Conservation (phyloP, 2,329 filamentous ascomycete species). For the Thermoascus crustaceus region DNA sequence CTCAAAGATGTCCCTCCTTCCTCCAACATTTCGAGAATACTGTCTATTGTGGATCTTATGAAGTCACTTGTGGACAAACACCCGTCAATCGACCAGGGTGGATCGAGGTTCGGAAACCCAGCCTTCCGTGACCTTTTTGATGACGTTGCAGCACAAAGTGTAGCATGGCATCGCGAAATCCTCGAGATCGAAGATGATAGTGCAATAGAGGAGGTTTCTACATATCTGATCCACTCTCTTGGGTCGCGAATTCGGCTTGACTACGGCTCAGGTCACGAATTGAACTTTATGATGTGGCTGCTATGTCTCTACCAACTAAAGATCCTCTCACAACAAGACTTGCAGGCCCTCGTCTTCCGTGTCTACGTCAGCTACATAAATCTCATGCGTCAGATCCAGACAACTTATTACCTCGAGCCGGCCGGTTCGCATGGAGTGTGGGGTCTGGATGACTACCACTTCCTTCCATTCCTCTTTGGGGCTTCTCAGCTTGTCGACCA, state of each 20-base stretch:
- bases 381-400: slow-evolving; percentile 81
- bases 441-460: slow-evolving; percentile 96
- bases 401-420: slow-evolving; percentile 91
- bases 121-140: slow-evolving; percentile 75
- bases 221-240: slow-evolving; percentile 75
- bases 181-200: slow-evolving; percentile 30
- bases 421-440: slow-evolving; percentile 96
- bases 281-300: slow-evolving; percentile 95
- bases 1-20: slow-evolving; percentile 38
- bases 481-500: slow-evolving; percentile 84
- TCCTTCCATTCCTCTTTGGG: slow-evolving; percentile 90
- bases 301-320: slow-evolving; percentile 81
- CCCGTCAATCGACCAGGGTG: slow-evolving; percentile 76
- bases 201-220: slow-evolving; percentile 62
- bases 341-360: slow-evolving; percentile 63
- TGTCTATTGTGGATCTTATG: slow-evolving; percentile 62
- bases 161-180: slow-evolving; percentile 34
- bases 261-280: slow-evolving; percentile 93
- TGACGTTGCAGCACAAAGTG: slow-evolving; percentile 32
- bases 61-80: slow-evolving; percentile 58
- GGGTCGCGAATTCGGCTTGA: slow-evolving; percentile 84
- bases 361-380: slow-evolving; percentile 76
- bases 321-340: slow-evolving; percentile 56
- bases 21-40: slow-evolving; percentile 53
- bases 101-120: slow-evolving; percentile 91